Evolutionary conservation across 805 yeast genomes (phyloP).

Genomic region (Barnettozyma wickerhamii): DNA sequence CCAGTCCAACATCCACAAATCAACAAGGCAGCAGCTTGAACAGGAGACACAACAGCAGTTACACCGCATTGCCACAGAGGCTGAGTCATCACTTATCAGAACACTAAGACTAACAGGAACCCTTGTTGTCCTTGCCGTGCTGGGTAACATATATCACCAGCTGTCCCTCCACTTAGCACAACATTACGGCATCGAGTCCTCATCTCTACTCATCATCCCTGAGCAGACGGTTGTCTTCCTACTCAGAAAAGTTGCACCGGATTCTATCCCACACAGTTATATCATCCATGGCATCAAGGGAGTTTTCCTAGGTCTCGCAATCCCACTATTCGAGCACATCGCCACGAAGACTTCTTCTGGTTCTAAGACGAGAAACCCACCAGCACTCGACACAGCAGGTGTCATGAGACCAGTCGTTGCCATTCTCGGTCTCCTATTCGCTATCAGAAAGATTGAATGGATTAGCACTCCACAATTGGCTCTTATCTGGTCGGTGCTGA

Average conservation of each 20-base stretch:
- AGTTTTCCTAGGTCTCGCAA: constrained; percentile 48
- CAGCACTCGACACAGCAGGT: constrained; percentile 6
- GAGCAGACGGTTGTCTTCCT: no score
- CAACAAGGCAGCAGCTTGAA: neutral
- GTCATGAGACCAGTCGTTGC: constrained; percentile 47
- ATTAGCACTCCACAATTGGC: constrained; percentile 59
- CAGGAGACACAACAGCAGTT: constrained; percentile 1
- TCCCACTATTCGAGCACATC: constrained; percentile 38
- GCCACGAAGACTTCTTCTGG: neutral
- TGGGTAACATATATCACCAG: constrained; percentile 9
- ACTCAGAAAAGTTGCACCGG: neutral
- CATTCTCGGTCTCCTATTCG: constrained; percentile 66
- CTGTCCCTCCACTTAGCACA: constrained; percentile 3
- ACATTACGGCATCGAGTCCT: neutral
- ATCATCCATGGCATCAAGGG: constrained; percentile 45
- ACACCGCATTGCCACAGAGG: neutral
- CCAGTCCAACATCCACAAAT: constrained; percentile 8
- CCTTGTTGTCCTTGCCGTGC: neutral
- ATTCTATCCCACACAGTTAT: neutral
- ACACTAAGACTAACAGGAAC: neutral
- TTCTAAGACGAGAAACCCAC: neutral
- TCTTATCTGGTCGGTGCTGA: constrained; percentile 55
- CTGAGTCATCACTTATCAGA: neutral
- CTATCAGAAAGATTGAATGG: constrained; percentile 69
- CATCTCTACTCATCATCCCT: neutral